A percentile compares a stretch with the other conserved stretches of the same genome.
phyloP scores from a whole-genome alignment of 2,329 filamentous ascomycete species.

The Ustulina deusta region DNA sequence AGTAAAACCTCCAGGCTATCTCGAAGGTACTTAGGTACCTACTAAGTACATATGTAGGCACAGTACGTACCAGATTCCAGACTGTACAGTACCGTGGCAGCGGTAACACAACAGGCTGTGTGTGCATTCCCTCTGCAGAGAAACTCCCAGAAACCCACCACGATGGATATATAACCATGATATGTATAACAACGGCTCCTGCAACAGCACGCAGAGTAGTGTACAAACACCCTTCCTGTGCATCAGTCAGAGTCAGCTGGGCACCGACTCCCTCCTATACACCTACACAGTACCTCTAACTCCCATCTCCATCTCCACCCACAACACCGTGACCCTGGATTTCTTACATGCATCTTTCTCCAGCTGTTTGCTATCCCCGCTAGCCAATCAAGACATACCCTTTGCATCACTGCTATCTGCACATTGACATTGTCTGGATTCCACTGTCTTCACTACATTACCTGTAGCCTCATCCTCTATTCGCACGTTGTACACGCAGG shows the following conservation, averaged over 20 bases:
- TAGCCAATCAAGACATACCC: constrained; percentile 21
- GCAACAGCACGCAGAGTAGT: background rate
- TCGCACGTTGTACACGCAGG: background rate
- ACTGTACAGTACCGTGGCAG: background rate
- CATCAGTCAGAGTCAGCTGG: too few species aligned
- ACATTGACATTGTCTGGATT: background rate
- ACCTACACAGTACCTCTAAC: background rate
- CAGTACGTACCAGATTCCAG: background rate
- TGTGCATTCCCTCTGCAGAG: background rate
- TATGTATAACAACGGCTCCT: background rate
- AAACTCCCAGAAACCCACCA: background rate
- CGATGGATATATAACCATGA: background rate
- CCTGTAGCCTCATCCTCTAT: constrained; percentile 10
- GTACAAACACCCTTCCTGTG: too few species aligned
- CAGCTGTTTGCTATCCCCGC: constrained; percentile 15
- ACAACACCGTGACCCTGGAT: constrained; percentile 18
- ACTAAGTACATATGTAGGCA: background rate
- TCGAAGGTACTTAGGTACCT: background rate
- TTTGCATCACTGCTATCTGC: background rate
- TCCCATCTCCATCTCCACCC: constrained; percentile 11
- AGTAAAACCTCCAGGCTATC: too few species aligned
- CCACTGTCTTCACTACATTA: background rate
- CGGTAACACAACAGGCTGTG: background rate
- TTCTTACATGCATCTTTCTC: constrained; percentile 13
- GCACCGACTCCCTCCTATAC: constrained; percentile 2